phyloP scores from a whole-genome alignment of 768 basidiomycete genomes.

The Mrakia gelida region DNA sequence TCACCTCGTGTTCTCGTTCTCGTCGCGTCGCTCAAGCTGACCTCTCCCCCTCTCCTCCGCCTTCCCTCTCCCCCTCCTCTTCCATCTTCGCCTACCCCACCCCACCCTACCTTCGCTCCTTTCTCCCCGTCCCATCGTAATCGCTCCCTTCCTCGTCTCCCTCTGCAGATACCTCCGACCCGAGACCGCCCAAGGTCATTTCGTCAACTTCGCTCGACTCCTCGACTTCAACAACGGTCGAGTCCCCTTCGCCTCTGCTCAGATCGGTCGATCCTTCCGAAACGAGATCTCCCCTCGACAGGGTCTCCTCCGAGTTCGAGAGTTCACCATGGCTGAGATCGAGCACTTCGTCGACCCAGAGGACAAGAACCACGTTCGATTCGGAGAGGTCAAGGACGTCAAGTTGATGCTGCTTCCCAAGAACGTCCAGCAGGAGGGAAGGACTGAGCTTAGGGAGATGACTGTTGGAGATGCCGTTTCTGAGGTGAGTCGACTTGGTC shows the following conservation, averaged over 20 bases:
- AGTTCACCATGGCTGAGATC: constrained; percentile 99
- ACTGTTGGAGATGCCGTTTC: constrained; percentile 84
- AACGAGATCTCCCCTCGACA: constrained; percentile 98
- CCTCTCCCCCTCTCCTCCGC: not conserved
- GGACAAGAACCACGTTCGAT: constrained; percentile 82
- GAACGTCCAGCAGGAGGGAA: constrained; percentile 72
- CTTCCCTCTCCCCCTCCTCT: not conserved
- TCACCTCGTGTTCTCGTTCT: not conserved
- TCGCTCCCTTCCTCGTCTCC: not conserved
- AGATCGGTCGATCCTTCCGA: constrained; percentile 91
- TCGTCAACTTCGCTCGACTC: constrained; percentile 93
- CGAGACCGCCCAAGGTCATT: constrained; percentile 97
- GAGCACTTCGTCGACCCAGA: constrained; percentile 97
- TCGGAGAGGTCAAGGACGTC: constrained; percentile 71
- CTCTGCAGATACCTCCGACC: constrained; percentile 78
- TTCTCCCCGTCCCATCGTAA: no score
- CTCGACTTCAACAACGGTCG: constrained; percentile 98
- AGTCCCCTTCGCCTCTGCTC: constrained; percentile 93
- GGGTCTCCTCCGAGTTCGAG: constrained; percentile 87
- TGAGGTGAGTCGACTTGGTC: constrained; percentile 41
- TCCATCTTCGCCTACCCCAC: no score
- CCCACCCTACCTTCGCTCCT: no score
- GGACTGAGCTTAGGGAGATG: constrained; percentile 60
- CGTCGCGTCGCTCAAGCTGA: not conserved
- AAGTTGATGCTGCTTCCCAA: constrained; percentile 73